A percentile compares a stretch with the other conserved stretches of the same genome.
Conservation (phyloP, 116 monocot species). For the Papilionanthe hybrid region DNA sequence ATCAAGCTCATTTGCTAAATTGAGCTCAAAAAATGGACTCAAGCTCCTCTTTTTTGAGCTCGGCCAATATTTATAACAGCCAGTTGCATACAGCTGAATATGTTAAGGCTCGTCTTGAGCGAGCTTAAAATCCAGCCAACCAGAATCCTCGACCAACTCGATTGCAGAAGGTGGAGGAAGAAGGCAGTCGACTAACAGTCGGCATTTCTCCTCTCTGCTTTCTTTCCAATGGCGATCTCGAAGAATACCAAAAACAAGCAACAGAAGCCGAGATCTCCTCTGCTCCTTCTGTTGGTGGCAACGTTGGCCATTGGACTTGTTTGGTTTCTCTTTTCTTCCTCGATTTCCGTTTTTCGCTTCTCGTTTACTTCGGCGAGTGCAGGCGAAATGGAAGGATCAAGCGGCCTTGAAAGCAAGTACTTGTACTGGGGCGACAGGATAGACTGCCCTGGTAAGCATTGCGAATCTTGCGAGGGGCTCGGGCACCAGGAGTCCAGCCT, state of each 20-base stretch:
- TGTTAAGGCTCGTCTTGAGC: too few species aligned
- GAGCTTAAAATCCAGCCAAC: too few species aligned
- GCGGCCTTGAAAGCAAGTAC: constrained; percentile 48
- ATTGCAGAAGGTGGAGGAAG: too few species aligned
- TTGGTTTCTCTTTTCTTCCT: constrained; percentile 31
- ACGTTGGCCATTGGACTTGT: constrained; percentile 13
- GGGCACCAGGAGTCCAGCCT: constrained; percentile 97
- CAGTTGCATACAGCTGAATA: too few species aligned
- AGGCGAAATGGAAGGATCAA: constrained; percentile 8
- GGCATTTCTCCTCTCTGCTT: neutral
- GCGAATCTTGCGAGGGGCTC: constrained; percentile 83
- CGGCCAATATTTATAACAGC: too few species aligned
- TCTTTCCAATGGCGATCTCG: constrained; percentile 42
- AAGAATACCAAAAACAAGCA: constrained; percentile 37
- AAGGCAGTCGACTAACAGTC: too few species aligned
- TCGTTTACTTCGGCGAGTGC: neutral
- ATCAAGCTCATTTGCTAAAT: too few species aligned
- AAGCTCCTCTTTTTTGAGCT: too few species aligned
- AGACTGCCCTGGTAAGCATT: constrained; percentile 92
- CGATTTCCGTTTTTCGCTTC: constrained; percentile 11
- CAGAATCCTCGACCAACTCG: too few species aligned
- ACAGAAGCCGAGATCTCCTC: constrained; percentile 29
- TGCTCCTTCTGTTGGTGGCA: constrained; percentile 24
- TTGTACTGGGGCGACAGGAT: constrained; percentile 83
- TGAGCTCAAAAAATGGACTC: too few species aligned